Base-by-base conservation (phyloP, 768 basidiomycete genomes). In the Hygrocybe coccinea region DNA sequence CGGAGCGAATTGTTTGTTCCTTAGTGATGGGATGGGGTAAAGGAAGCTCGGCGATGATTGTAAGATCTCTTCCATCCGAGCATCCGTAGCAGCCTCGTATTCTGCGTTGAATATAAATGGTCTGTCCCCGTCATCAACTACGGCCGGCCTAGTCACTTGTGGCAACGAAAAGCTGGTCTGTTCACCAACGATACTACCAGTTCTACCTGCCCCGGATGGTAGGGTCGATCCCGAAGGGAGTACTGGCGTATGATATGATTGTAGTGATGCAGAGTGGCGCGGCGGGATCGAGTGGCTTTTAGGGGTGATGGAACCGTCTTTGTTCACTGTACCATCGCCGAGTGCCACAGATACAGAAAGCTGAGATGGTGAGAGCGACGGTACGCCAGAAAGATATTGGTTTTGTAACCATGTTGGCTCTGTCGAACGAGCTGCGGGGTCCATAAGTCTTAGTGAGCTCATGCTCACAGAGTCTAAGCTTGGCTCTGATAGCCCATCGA, bases 81-180 rank as follows among this genome's bases (percentile, higher is more conserved):
- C 64, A 12, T 64, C 65, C 2, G 71, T 73, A 11, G 68, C 71
- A 1, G 67, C 71, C 22, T 74, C 68, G 56, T 70, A 73, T 55
- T 70, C 66, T 19, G 64, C 60, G n/a, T 60, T 61, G 60, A 75
- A 74, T 3, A 64, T 69, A 62, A 75, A 75, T 4, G 69, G 68
- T 38, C 68, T 69, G 15, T 75, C 72, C 35, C 71, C 71, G 35
- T 67, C 65, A 11, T 64, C 61, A 38, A 47, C 17, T n/a, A 5
- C 51, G 14, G 59, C 60, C 5, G 56, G 39, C 45, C 56, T 61
- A 15, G 62, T 44, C 17, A 54, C n/a, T 5, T 45, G 49, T 35
- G 49, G 17, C 12, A 36, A 25, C n/a, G 39, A 22, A 24, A 22
- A 38, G 25, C 6, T 2, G 3, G 48, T 29, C 6, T 14, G 33